Evolutionary conservation across 2,329 filamentous ascomycete genomes (phyloP).

Genomic region (Albophoma yamanashiensis): DNA sequence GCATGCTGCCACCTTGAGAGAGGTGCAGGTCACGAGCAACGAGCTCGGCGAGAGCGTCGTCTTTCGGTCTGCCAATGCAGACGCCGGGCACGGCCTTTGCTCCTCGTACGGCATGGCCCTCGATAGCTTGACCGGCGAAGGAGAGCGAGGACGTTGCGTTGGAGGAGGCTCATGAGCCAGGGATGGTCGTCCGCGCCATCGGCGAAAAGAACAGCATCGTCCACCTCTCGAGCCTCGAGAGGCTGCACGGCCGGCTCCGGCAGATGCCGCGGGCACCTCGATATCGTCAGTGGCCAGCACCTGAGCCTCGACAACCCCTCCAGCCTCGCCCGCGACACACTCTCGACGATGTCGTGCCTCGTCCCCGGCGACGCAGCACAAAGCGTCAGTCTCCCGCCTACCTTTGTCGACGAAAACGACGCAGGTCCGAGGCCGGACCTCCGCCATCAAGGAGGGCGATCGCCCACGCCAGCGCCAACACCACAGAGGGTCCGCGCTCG

Average conservation of each 20-base stretch:
- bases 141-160: constrained; percentile 71
- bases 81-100: constrained; percentile 75
- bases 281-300: constrained; percentile 89
- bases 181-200: constrained; percentile 79
- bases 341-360: no score
- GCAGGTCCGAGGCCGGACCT: no score
- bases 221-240: constrained; percentile 89
- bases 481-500: no score
- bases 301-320: constrained; percentile 89
- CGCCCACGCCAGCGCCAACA: no score
- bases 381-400: no score
- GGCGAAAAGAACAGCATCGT: constrained; percentile 82
- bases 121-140: constrained; percentile 79
- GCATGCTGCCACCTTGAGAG: constrained; percentile 78
- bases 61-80: constrained; percentile 90
- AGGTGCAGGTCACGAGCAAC: constrained; percentile 96
- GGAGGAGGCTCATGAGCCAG: constrained; percentile 76
- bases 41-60: constrained; percentile 87
- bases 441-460: no score
- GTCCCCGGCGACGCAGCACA: no score
- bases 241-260: constrained; percentile 75
- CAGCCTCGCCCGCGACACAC: no score
- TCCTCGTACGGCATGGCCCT: constrained; percentile 96
- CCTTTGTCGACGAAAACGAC: no score
- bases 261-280: constrained; percentile 96